A percentile compares a stretch with the other conserved stretches of the same genome.
Evolutionary conservation across 305 asterid genomes (phyloP).

Genomic region (Ilex paraguariensis): DNA sequence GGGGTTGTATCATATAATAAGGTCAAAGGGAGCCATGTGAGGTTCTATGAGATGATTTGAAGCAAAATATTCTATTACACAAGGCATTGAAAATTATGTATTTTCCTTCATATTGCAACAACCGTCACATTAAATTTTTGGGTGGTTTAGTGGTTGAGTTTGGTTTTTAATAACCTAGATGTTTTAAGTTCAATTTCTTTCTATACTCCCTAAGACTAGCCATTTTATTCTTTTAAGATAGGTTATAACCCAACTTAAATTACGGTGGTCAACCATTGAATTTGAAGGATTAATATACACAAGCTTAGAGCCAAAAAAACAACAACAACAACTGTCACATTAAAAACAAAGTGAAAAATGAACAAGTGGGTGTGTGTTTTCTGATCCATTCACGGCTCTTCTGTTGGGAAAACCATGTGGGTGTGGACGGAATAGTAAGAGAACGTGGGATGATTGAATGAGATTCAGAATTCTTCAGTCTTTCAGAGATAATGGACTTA

Average conservation of each 20-base stretch:
- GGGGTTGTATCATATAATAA: conserved; percentile 22
- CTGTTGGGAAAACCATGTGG: conserved; percentile 31
- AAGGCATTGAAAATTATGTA: conserved; percentile 14
- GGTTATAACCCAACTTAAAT: no score
- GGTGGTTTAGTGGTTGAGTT: no score
- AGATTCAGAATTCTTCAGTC: background rate
- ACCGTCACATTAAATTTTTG: conserved; percentile 4
- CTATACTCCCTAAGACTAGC: no score
- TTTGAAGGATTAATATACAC: no score
- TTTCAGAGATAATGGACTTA: background rate
- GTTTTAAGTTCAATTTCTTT: no score
- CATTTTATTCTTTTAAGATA: no score
- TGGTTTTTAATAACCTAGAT: no score
- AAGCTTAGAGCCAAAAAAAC: no score
- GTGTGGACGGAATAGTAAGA: conserved; percentile 5
- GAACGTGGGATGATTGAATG: conserved; percentile 26
- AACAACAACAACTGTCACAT: conserved; percentile 13
- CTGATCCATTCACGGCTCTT: conserved; percentile 34
- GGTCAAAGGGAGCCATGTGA: conserved; percentile 54
- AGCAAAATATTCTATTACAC: conserved; percentile 9
- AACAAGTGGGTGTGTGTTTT: conserved; percentile 17
- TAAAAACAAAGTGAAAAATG: conserved; percentile 18
- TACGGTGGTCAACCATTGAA: no score
- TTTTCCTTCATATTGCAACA: conserved; percentile 13
- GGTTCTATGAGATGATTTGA: conserved; percentile 18